Percentiles rank a stretch among this genome's conserved stretches.
Conservation (phyloP, 345 rosid genomes). For the Litchi chinensis region DNA sequence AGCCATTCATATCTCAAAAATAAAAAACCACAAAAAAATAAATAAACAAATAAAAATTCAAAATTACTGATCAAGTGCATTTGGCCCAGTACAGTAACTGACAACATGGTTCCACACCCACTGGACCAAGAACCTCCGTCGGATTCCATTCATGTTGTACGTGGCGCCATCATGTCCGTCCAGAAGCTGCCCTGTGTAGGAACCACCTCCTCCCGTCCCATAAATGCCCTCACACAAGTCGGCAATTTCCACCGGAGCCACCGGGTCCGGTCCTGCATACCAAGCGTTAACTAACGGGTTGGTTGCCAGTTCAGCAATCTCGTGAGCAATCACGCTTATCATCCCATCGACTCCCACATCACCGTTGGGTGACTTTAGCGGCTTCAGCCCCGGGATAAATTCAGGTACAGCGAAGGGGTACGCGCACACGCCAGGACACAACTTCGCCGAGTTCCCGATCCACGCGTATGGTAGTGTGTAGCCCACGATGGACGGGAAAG, state of each 20-base stretch:
- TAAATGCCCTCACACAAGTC: slow-evolving; percentile 97
- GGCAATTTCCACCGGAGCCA: slow-evolving; percentile 86
- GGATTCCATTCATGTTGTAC: slow-evolving; percentile 82
- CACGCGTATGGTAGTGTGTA: slow-evolving; percentile 96
- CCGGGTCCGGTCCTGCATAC: slow-evolving; percentile 95
- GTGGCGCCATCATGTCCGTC: slow-evolving; percentile 74
- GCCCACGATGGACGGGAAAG: slow-evolving; percentile 94
- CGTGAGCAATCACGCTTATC: slow-evolving; percentile 95
- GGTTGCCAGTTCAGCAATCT: slow-evolving; percentile 92
- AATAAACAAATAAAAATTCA: neutral
- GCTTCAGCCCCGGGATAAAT: slow-evolving; percentile 65
- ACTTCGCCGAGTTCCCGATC: slow-evolving; percentile 92
- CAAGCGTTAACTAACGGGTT: slow-evolving; percentile 96
- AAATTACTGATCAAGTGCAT: slow-evolving; percentile 73
- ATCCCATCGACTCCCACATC: slow-evolving; percentile 93
- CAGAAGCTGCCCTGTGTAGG: slow-evolving; percentile 86
- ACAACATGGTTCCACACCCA: slow-evolving; percentile 90
- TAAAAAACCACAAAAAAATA: neutral
- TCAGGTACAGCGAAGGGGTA: slow-evolving; percentile 86
- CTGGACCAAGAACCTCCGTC: slow-evolving; percentile 87
- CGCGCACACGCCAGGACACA: slow-evolving; percentile 90
- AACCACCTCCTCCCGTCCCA: slow-evolving; percentile 98
- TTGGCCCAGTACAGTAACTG: slow-evolving; percentile 91
- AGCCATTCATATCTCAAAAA: slow-evolving; percentile 2
- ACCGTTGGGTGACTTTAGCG: slow-evolving; percentile 78